A percentile compares a stretch with the other conserved stretches of the same genome.
Conservation (phyloP, 345 rosid genomes). For the Eutrema heterophyllum region DNA sequence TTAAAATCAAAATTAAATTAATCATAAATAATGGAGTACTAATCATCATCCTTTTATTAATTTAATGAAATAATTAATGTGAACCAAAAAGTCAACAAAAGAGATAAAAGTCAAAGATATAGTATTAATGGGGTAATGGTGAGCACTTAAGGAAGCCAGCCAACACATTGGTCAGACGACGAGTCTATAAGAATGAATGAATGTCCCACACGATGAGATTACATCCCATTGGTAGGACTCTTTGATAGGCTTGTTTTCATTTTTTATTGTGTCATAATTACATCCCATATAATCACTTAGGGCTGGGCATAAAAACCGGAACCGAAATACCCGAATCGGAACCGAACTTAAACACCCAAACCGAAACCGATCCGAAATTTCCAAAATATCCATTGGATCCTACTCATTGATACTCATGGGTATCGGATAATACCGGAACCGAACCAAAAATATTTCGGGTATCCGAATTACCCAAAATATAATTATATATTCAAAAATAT, state of each 20-base stretch:
- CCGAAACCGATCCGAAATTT: too few relatives aligned
- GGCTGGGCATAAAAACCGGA: too few relatives aligned
- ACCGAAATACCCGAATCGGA: too few relatives aligned
- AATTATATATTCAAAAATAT: too few relatives aligned
- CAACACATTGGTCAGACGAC: constrained; percentile 10
- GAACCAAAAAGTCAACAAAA: constrained; percentile 9
- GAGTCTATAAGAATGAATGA: not conserved
- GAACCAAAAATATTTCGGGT: too few relatives aligned
- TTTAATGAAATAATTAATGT: not conserved
- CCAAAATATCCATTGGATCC: too few relatives aligned
- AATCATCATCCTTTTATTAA: not conserved
- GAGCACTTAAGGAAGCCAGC: constrained; percentile 32
- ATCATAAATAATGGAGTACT: too few relatives aligned
- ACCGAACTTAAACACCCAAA: too few relatives aligned
- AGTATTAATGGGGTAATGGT: constrained; percentile 13
- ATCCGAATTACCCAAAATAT: too few relatives aligned
- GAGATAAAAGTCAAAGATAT: constrained; percentile 1
- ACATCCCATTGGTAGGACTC: not conserved
- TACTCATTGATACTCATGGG: too few relatives aligned
- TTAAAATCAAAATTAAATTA: too few relatives aligned
- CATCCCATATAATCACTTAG: constrained; percentile 6
- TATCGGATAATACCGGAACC: too few relatives aligned
- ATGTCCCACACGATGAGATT: constrained; percentile 24
- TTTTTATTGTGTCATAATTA: constrained; percentile 9
- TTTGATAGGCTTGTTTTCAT: constrained; percentile 7